Evolutionary conservation across 805 yeast species (phyloP), one percentile per base, ranked within the genome.

Genomic region (Barnettozyma vustinii): DNA sequence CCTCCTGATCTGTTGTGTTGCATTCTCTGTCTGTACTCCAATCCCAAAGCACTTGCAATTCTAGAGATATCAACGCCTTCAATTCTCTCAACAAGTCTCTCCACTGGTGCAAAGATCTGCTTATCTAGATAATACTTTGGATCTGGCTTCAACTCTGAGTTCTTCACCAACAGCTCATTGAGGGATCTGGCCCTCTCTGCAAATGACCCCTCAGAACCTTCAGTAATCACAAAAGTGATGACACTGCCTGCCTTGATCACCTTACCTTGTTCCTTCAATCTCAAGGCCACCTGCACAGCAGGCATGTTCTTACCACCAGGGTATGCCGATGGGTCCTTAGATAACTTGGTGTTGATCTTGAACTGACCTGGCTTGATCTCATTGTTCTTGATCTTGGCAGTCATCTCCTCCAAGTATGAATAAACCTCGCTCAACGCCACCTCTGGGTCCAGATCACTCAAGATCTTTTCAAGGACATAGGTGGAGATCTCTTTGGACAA

Each of bases 41-140:
- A 72, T 0, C 96, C 96, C 35, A 94, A 72, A 3, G 84, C 74
- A 42, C 76, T 74, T 4, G 96, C 96, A 37, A 94, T 73, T 56
- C 94, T 76, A 44, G 81, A 80, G 59, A 82, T 74, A 61, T 92
- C 97, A 53, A 86, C 77, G 39, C 98, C 97, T 55, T 89, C 95
- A 47, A 94, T 82, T 52, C 84, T 79, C 56, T 84, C 95, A 39
- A 92, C 71, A 46, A 94, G 72, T 67, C 99, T 81, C 62, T 88
- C 95, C 9, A 94, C 82, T 4, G 97, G 97, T 2, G 95, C 90
- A 59, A 86, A 80, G 9, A 94, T 77, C 67, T 94, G 99, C 64
- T 89, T 87, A 55, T 84, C 94, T 56, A 92, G 71, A 64, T 94
- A 94, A 62, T 78, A 91, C 37, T 72, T 74, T 1, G 87, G 76